These are phyloP conservation scores for Dovyalis caffra DNA, from an alignment of 345 rosid genomes.

Conservation along the genomic window DNA sequence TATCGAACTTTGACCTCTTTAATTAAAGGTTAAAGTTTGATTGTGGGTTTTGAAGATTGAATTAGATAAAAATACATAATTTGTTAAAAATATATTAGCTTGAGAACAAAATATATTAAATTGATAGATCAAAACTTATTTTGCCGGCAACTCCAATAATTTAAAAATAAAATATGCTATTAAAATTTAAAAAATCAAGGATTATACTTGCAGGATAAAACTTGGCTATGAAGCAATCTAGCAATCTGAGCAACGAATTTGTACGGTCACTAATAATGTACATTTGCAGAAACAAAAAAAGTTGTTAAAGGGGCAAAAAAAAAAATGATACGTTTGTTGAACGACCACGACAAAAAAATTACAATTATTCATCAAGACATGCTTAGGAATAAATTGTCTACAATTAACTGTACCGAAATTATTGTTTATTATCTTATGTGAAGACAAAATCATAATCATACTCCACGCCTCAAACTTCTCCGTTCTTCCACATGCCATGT, in stretches of 20 bases:
- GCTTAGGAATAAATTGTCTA: background rate
- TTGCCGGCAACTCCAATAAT: too few relatives aligned
- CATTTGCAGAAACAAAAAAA: background rate
- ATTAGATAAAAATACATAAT: too few relatives aligned
- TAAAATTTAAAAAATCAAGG: rapidly evolving
- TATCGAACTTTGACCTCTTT: too few relatives aligned
- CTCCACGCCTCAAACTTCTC: conserved; percentile 28
- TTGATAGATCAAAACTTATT: too few relatives aligned
- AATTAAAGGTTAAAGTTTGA: too few relatives aligned
- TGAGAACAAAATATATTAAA: too few relatives aligned
- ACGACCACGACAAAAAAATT: background rate
- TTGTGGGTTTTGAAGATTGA: too few relatives aligned
- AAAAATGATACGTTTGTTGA: background rate
- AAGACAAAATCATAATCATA: conserved; percentile 50
- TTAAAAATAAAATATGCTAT: too few relatives aligned
- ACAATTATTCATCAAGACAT: conserved; percentile 11
- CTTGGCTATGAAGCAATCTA: background rate
- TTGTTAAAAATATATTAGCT: too few relatives aligned
- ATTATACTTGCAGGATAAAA: too few relatives aligned
- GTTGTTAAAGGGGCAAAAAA: background rate
- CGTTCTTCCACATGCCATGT: conserved; percentile 43
- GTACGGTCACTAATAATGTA: background rate
- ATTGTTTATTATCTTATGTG: conserved; percentile 23
- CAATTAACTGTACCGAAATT: conserved; percentile 8
- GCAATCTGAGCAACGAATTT: background rate